These are phyloP conservation scores for Actinomortierella wolfii DNA, from an alignment of 371 early-diverging fungal genomes.

Conservation along the genomic window DNA sequence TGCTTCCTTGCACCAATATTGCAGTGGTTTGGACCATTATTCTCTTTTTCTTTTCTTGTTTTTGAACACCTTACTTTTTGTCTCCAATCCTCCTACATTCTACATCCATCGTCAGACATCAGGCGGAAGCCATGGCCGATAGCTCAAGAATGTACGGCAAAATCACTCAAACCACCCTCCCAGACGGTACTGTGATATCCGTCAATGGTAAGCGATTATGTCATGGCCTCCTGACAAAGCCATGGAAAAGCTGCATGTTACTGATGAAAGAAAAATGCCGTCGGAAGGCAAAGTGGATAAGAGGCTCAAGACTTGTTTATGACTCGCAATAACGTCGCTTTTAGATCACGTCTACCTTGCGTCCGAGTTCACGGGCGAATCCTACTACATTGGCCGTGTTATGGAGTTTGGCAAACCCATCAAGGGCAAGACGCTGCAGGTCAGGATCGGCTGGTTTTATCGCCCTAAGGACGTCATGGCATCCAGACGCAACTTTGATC, in stretches of 20 bases:
- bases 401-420: constrained; percentile 74
- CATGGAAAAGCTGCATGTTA: too few species aligned
- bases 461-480: constrained; percentile 79
- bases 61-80: too few species aligned
- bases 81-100: too few species aligned
- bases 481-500: constrained; percentile 70
- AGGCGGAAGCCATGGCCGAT: too few species aligned
- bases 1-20: background rate
- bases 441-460: constrained; percentile 82
- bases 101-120: too few species aligned
- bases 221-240: too few species aligned
- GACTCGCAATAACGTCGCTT: too few species aligned
- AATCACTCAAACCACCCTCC: constrained; percentile 21
- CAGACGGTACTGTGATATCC: constrained; percentile 35
- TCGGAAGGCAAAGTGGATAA: too few species aligned
- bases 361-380: constrained; percentile 75
- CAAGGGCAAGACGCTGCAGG: constrained; percentile 57
- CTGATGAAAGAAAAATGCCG: too few species aligned
- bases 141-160: constrained; percentile 4
- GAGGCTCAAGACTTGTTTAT: too few species aligned
- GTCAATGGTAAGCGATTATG: constrained; percentile 25
- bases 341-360: constrained; percentile 84
- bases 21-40: background rate
- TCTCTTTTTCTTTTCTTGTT: background rate
- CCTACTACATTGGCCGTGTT: constrained; percentile 82